Base-by-base conservation (phyloP, 176 grass and related monocot species). In the Microstegium vimineum region DNA sequence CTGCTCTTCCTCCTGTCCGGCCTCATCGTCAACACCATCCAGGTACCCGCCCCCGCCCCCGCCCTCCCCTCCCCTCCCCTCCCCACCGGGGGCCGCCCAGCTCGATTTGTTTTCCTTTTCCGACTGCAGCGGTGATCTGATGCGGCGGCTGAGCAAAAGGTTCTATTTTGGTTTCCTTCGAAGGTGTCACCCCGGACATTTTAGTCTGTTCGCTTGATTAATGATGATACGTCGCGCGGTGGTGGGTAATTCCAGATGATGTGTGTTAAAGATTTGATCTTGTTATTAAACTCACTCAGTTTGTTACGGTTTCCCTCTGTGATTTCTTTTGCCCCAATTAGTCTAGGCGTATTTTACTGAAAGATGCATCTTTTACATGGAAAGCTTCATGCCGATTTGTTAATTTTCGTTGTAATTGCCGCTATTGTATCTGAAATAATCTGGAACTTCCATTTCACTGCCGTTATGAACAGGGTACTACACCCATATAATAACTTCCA, bases 1-100 rank as follows among this genome's bases (percentile, higher is more conserved):
- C n/a, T n/a, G n/a, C n/a, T n/a, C n/a, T n/a, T n/a, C n/a, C n/a
- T n/a, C n/a, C n/a, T n/a, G n/a, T n/a, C n/a, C n/a, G n/a, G n/a
- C n/a, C n/a, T n/a, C n/a, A 75, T 88, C 52, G 56, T 93, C 54
- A 93, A 93, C 74, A 17, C 66, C 67, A 18, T 93, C 46, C 89
- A 91, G 89, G 85, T 85, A 27, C n/a, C n/a, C n/a, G n/a, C n/a
- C n/a, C n/a, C n/a, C n/a, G n/a, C n/a, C n/a, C n/a, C n/a, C n/a
- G n/a, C n/a, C n/a, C n/a, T n/a, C n/a, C 12, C 46, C 10, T 1
- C 2, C 6, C 30, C n/a, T 14, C 2, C 18, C 71, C 43, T 37
- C 20, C 5, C n/a, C 25, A 22, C 57, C 23, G 59, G 27, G 28
- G 67, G 52, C 23, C 67, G 66, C 65, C 25, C 68, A 2, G 45